Evolutionary conservation across 2,329 filamentous ascomycete species (phyloP), one percentile per base, ranked within the genome.

Genomic region (Lecanicillium sp.): DNA sequence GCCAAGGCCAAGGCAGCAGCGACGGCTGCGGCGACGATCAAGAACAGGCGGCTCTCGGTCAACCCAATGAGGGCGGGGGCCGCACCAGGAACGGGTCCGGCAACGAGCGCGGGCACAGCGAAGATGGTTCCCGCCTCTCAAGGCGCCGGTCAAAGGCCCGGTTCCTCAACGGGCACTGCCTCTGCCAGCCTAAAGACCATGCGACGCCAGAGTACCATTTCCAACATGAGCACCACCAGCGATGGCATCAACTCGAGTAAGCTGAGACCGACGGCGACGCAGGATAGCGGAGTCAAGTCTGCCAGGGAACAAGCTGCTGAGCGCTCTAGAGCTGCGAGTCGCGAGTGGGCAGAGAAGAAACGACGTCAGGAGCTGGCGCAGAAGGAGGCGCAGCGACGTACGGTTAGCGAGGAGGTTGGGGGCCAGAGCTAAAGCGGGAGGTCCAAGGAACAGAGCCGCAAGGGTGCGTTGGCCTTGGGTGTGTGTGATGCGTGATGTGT

Each of bases 281-380:
- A 78, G 27, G 79, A 83, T 55, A 62, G 66, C 40, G 67, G 70
- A 30, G 73, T 79, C 12, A 78, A 74, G 56, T 57, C 68, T 47
- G 79, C 79, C 7, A 69, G 81, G 37, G 74, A 80, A 55, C 69
- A 80, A 56, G 81, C 81, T 20, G 79, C 81, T 9, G 79, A 84
- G 62, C 71, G 76, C 56, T 79, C 78, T 46, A 72, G 80, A 46
- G 68, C 72, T 59, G 71, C 76, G 50, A 78, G 78, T 54, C 72
- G 79, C 27, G 76, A 81, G 55, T 83, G 80, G 79, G 79, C 79
- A 10, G 78, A 81, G 59, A 80, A 74, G 63, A 75, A 77, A 58
- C 68, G 69, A 30, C 66, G 61, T 15, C 74, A 70, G 58, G 64
- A 66, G 47, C 40, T 54, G 35, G 55, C 57, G 21, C 42, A 50